These are phyloP conservation scores for Tripidium arundinaceum DNA, from an alignment of 202 grass and related monocot species.

Conservation along the genomic window DNA sequence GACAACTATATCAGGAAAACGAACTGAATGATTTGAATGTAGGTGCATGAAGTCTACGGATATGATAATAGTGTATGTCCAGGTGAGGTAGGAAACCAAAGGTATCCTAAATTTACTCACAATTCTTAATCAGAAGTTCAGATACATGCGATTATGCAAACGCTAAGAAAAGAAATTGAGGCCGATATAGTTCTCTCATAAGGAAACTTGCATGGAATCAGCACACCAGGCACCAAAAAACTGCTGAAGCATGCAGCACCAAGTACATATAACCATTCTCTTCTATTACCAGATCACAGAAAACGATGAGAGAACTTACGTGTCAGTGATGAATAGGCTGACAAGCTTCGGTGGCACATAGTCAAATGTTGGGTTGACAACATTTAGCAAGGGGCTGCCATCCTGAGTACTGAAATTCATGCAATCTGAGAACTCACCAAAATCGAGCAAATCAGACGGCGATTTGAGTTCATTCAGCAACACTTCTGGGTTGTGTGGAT, in stretches of 20 bases:
- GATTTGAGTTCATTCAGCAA: conserved; percentile 88
- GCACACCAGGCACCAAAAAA: neutral
- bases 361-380: conserved; percentile 97
- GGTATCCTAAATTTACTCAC: neutral
- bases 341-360: conserved; percentile 92
- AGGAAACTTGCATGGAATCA: neutral
- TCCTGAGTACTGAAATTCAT: conserved; percentile 76
- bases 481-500: conserved; percentile 93
- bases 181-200: neutral
- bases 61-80: neutral
- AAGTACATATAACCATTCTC: neutral
- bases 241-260: neutral
- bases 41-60: neutral
- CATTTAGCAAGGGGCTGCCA: conserved; percentile 67
- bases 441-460: conserved; percentile 88
- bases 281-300: neutral
- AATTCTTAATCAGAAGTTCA: neutral
- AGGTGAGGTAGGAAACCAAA: neutral
- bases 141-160: neutral
- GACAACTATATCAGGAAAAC: conserved; percentile 8
- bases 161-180: neutral
- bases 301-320: conserved; percentile 44
- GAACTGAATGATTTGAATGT: neutral
- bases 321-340: conserved; percentile 93
- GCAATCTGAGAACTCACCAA: conserved; percentile 91